Conservation (phyloP, 345 rosid species). For the Rhodamnia argentea region DNA sequence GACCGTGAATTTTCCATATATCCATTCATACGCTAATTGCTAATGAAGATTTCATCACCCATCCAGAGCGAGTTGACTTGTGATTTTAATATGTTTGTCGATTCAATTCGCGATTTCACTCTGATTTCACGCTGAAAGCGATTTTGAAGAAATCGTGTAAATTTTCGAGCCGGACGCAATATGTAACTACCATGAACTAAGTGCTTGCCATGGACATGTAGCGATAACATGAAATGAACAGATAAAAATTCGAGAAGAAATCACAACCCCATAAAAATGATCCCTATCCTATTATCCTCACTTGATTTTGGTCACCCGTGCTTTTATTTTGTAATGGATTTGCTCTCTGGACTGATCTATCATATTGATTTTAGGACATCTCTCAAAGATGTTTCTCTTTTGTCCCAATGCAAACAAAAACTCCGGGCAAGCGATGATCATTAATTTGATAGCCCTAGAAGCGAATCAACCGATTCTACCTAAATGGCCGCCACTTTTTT, state of each 20-base stretch:
- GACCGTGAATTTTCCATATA: not conserved
- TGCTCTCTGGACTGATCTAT: no score
- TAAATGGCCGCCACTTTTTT: not conserved
- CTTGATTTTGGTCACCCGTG: not conserved
- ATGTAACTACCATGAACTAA: not conserved
- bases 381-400: no score
- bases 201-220: no score
- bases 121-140: not conserved
- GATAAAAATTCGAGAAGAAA: not conserved
- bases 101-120: not conserved
- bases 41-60: not conserved
- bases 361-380: no score
- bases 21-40: accelerated
- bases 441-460: not conserved
- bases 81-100: not conserved
- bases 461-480: not conserved
- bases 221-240: not conserved
- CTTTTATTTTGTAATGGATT: no score
- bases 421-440: not conserved
- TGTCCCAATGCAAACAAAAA: not conserved
- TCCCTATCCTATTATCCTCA: not conserved
- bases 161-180: not conserved
- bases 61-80: not conserved
- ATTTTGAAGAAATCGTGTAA: not conserved
- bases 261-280: not conserved